Conservation (phyloP, 768 basidiomycete genomes). For the Coprinopsis sp. region DNA sequence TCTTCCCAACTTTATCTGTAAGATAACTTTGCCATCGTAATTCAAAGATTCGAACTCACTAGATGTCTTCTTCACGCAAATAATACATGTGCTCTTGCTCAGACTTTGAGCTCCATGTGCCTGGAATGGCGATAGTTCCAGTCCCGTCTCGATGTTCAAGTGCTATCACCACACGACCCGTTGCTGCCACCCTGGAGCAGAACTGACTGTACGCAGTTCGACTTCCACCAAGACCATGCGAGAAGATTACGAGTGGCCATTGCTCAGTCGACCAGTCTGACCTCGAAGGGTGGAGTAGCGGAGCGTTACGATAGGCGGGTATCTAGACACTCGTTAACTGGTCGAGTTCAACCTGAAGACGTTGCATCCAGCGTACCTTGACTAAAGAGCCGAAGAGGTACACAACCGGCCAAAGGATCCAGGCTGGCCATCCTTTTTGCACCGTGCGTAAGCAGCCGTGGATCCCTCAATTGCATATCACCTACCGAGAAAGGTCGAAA, state of each 20-base stretch:
- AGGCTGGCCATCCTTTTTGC: constrained; percentile 29
- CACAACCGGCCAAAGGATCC: constrained; percentile 46
- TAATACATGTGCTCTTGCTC: constrained; percentile 39
- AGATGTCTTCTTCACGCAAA: constrained; percentile 50
- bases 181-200: constrained; percentile 67
- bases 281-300: constrained; percentile 39
- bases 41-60: constrained; percentile 37
- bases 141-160: constrained; percentile 85
- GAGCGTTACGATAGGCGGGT: constrained; percentile 52
- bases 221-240: constrained; percentile 77
- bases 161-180: constrained; percentile 77
- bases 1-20: constrained; percentile 24
- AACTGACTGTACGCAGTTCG: constrained; percentile 72
- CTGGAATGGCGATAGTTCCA: constrained; percentile 46
- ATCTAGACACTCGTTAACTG: constrained; percentile 32
- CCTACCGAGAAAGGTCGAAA: constrained; percentile 45
- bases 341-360: not conserved
- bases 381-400: constrained; percentile 48
- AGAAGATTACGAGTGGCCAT: constrained; percentile 82
- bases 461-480: not conserved
- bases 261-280: constrained; percentile 4
- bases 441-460: not conserved
- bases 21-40: no score
- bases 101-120: constrained; percentile 23
- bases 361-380: constrained; percentile 29